These are phyloP conservation scores for Funneliformis geosporum DNA, from an alignment of 192 early-diverging fungal genomes.

Conservation along the genomic window DNA sequence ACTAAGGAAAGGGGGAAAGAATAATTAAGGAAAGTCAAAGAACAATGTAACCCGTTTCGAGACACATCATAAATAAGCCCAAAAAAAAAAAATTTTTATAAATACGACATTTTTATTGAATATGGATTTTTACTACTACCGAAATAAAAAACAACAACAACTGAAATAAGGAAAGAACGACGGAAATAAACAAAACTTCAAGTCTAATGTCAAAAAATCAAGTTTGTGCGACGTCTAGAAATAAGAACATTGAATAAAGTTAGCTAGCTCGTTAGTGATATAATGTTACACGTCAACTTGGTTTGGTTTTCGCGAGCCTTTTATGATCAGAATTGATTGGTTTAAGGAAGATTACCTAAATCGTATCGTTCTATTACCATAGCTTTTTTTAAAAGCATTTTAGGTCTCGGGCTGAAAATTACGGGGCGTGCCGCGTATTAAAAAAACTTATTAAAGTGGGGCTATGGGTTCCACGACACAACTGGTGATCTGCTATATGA, in stretches of 20 bases:
- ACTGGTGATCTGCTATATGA: too few species aligned
- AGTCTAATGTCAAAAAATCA: background rate
- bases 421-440: background rate
- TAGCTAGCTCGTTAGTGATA: background rate
- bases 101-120: background rate
- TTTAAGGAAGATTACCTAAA: background rate
- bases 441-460: too few species aligned
- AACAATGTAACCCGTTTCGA: constrained; percentile 4
- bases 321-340: background rate
- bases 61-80: background rate
- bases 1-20: background rate
- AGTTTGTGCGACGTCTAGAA: background rate
- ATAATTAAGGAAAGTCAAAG: background rate
- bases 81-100: background rate
- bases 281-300: too few species aligned
- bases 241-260: background rate
- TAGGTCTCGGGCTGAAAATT: too few species aligned
- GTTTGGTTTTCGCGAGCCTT: background rate
- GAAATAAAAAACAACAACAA: background rate
- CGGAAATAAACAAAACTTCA: background rate
- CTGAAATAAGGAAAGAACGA: background rate
- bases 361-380: too few species aligned
- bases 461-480: too few species aligned
- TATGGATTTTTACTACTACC: background rate
- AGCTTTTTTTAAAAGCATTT: too few species aligned